Evolutionary conservation across 83 land plant species (phyloP).

Genomic region (Diphasiastrum complanatum): DNA sequence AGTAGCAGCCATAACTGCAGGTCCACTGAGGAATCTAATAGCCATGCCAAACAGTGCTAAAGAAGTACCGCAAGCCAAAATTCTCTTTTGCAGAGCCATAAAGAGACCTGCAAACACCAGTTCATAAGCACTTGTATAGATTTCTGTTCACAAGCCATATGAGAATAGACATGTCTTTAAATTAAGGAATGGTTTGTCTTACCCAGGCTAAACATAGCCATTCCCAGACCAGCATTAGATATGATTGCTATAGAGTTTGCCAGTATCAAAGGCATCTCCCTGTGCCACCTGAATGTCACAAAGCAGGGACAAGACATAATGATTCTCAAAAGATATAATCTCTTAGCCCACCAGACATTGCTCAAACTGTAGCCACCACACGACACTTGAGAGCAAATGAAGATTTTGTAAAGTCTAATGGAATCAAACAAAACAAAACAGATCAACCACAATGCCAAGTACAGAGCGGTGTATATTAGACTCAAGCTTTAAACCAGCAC

Average conservation of each 20-base stretch:
- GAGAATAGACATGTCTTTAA: too few species aligned
- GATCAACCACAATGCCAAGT: too few species aligned
- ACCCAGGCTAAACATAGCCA: conserved; percentile 29
- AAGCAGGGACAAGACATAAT: background rate
- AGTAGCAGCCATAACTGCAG: conserved; percentile 41
- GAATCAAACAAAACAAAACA: too few species aligned
- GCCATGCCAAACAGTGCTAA: conserved; percentile 37
- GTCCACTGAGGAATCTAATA: conserved; percentile 41
- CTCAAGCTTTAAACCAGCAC: too few species aligned
- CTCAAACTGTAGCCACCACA: too few species aligned
- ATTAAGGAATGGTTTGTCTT: background rate
- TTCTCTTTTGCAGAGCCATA: conserved; percentile 48
- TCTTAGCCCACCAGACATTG: too few species aligned
- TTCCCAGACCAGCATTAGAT: conserved; percentile 21
- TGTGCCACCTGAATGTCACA: conserved; percentile 1
- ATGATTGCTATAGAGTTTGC: conserved; percentile 13
- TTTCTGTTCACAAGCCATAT: too few species aligned
- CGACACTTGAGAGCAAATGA: too few species aligned
- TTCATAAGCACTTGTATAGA: too few species aligned
- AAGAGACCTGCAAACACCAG: conserved; percentile 35
- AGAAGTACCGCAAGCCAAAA: conserved; percentile 46
- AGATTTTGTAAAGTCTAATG: too few species aligned
- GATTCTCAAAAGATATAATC: too few species aligned
- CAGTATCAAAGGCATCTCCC: conserved; percentile 14
- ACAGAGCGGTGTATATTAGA: too few species aligned